Evolutionary conservation across 352 stramenopile species (phyloP).

Genomic region (Globisporangium abappressorium): DNA sequence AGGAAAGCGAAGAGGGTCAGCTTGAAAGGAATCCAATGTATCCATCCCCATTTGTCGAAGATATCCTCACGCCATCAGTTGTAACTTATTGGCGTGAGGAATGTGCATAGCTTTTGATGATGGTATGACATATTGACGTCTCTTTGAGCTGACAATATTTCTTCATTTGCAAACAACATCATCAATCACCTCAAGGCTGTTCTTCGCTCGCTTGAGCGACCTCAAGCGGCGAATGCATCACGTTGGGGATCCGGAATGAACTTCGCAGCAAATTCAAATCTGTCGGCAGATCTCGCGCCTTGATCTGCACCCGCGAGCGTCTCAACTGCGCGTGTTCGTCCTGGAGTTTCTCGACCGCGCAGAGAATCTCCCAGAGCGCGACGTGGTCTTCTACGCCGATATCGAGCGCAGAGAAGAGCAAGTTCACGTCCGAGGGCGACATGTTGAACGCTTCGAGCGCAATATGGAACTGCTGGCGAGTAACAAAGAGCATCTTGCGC

Average conservation of each 20-base stretch:
- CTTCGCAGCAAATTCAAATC: constrained; percentile 35
- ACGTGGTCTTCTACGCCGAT: constrained; percentile 47
- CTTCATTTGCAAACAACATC: background rate
- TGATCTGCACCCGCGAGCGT: constrained; percentile 44
- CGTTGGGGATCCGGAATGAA: constrained; percentile 14
- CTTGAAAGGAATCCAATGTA: background rate
- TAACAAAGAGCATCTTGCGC: constrained; percentile 36
- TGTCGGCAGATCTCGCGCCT: constrained; percentile 34
- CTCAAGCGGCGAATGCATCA: constrained; percentile 7
- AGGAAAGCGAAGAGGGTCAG: background rate
- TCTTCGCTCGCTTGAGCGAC: background rate
- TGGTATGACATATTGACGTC: too few relatives aligned
- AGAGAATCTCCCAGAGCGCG: constrained; percentile 45
- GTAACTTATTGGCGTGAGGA: background rate
- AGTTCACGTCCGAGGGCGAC: constrained; percentile 43
- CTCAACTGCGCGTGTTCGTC: constrained; percentile 39
- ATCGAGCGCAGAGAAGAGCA: constrained; percentile 60
- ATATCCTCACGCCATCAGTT: background rate
- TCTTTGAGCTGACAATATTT: background rate
- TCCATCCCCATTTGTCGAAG: background rate
- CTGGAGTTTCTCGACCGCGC: constrained; percentile 41
- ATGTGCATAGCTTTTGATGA: background rate
- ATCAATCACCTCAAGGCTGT: background rate
- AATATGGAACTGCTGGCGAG: constrained; percentile 55
- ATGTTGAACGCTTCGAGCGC: constrained; percentile 55